These are phyloP conservation scores for Barnettozyma wickerhamii DNA, from an alignment of 805 yeast genomes.

Conservation along the genomic window DNA sequence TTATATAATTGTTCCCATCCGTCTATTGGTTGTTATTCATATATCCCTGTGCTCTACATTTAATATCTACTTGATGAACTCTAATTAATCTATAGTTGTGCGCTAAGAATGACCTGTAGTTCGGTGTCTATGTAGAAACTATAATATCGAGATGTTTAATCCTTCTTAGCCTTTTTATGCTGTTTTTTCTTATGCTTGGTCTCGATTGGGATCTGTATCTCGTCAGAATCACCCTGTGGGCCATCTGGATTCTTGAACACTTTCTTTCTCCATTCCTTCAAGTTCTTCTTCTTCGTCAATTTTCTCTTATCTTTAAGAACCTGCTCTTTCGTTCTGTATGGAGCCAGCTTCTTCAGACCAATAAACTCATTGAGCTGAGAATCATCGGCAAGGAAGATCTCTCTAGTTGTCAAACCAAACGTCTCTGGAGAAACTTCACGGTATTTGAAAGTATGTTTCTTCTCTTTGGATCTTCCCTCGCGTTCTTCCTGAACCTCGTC, in stretches of 20 bases:
- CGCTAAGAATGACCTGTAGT: too few species aligned
- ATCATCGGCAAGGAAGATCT: conserved; percentile 88
- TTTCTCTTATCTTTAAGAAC: conserved; percentile 77
- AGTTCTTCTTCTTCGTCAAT: conserved; percentile 73
- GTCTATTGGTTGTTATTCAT: too few species aligned
- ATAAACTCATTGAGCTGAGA: conserved; percentile 76
- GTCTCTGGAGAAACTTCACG: conserved; percentile 95
- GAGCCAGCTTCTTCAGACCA: conserved; percentile 89
- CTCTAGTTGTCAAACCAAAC: conserved; percentile 80
- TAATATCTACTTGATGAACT: too few species aligned
- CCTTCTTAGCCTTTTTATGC: not conserved
- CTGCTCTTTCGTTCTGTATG: conserved; percentile 76
- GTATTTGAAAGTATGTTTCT: conserved; percentile 62
- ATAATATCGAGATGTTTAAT: not conserved
- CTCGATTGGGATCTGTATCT: conserved; percentile 23
- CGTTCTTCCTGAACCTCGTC: conserved; percentile 65
- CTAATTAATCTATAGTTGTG: too few species aligned
- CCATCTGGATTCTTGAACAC: conserved; percentile 66
- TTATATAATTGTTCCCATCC: too few species aligned
- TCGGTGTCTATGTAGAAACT: too few species aligned
- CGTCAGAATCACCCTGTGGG: conserved; percentile 24
- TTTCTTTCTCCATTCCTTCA: conserved; percentile 86
- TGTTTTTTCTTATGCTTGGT: conserved; percentile 7
- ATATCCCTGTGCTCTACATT: too few species aligned
- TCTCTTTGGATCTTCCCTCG: conserved; percentile 53